A percentile compares a stretch with the other conserved stretches of the same genome.
Conservation (phyloP, 768 basidiomycete species). For the Boletus subparvulus region DNA sequence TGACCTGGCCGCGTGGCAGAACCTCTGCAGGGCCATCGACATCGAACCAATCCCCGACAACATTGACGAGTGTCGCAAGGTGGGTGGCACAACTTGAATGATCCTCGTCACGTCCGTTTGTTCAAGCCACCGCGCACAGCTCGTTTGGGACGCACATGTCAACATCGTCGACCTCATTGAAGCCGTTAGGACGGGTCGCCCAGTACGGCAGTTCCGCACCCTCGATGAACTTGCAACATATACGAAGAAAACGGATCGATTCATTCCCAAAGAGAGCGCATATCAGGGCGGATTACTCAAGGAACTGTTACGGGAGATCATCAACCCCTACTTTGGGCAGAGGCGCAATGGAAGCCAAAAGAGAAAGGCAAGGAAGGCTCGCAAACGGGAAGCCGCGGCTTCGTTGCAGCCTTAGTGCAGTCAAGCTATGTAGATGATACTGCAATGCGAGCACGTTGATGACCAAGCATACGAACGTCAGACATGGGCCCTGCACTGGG, state of each 20-base stretch:
- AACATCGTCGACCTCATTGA: conserved; percentile 35
- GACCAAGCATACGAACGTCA: neutral
- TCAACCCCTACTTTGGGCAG: conserved; percentile 16
- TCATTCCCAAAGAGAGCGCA: conserved; percentile 31
- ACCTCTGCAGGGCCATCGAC: conserved; percentile 18
- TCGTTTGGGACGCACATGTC: conserved; percentile 25
- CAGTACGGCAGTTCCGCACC: conserved; percentile 21
- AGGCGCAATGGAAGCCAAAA: conserved; percentile 22
- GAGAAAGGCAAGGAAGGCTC: conserved; percentile 15
- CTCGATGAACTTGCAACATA: conserved; percentile 24
- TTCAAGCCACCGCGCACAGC: conserved; percentile 5
- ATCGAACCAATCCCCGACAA: conserved; percentile 15
- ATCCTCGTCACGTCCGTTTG: neutral
- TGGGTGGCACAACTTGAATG: neutral
- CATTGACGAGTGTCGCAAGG: conserved; percentile 19
- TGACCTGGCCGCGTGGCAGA: conserved; percentile 18
- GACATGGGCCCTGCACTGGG: too few relatives aligned
- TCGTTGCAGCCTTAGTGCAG: neutral
- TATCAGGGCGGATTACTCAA: conserved; percentile 31
- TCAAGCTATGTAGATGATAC: conserved; percentile 2
- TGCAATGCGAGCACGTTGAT: neutral
- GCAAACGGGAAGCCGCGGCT: conserved; percentile 7
- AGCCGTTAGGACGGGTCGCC: conserved; percentile 2
- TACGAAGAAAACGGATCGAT: conserved; percentile 16
- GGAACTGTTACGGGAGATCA: conserved; percentile 27